A percentile compares a stretch with the other conserved stretches of the same genome.
phyloP scores from a whole-genome alignment of 192 early-diverging fungal genomes.

The Chytriomyces sp. region DNA sequence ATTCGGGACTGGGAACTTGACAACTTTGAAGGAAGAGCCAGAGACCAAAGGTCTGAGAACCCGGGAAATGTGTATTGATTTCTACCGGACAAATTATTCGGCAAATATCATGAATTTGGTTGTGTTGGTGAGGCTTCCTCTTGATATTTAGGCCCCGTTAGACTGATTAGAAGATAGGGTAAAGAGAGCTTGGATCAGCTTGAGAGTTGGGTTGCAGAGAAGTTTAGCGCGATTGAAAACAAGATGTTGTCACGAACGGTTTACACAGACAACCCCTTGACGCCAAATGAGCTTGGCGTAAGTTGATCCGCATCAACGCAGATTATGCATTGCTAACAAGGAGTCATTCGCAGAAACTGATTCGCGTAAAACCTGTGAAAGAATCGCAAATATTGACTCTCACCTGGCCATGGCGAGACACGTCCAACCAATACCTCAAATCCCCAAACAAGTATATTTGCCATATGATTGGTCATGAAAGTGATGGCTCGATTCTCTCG shows the following conservation, averaged over 20 bases:
- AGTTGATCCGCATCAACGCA: not conserved
- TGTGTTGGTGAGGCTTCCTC: conserved; percentile 57
- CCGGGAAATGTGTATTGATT: conserved; percentile 80
- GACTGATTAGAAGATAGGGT: conserved; percentile 3
- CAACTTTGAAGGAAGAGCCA: conserved; percentile 78
- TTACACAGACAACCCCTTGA: conserved; percentile 75
- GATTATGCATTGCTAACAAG: not conserved
- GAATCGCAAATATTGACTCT: conserved; percentile 76
- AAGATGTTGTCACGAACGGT: conserved; percentile 66
- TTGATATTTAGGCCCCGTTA: not conserved
- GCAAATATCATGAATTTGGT: conserved; percentile 95
- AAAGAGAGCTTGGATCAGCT: conserved; percentile 81
- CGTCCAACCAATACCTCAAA: conserved; percentile 49
- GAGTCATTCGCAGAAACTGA: conserved; percentile 63
- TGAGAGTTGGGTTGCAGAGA: conserved; percentile 75
- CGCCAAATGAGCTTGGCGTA: conserved; percentile 69
- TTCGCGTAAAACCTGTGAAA: conserved; percentile 62
- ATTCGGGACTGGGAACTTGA: conserved; percentile 89
- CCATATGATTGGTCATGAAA: conserved; percentile 93
- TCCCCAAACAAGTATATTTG: conserved; percentile 77
- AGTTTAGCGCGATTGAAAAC: conserved; percentile 79
- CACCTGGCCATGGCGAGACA: conserved; percentile 85
- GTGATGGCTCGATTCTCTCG: conserved; percentile 81
- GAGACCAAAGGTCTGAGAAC: conserved; percentile 71
- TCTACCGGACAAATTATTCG: conserved; percentile 87